A percentile compares a stretch with the other conserved stretches of the same genome.
phyloP scores from a whole-genome alignment of 169 alveolate species.

The Theileria annulata region DNA sequence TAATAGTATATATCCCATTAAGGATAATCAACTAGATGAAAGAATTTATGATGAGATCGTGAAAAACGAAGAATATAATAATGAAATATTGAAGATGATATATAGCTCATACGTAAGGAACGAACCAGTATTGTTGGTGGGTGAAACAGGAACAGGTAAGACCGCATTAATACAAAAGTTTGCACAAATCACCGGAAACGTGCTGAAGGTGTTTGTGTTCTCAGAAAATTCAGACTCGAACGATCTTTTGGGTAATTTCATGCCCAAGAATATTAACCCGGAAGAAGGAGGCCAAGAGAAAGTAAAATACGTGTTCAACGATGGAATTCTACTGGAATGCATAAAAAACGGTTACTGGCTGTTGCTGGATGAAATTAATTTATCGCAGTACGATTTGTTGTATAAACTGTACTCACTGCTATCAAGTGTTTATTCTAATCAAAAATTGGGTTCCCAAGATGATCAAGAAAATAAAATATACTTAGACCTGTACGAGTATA shows the following conservation, averaged over 20 bases:
- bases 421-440: conserved; percentile 24
- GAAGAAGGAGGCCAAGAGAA: conserved; percentile 3
- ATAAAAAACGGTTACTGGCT: conserved; percentile 98
- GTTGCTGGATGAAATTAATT: conserved; percentile 98
- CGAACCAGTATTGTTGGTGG: conserved; percentile 95
- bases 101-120: conserved; percentile 78
- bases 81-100: conserved; percentile 81
- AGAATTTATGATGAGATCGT: conserved; percentile 1
- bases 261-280: neutral
- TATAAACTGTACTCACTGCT: conserved; percentile 82
- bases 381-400: conserved; percentile 95
- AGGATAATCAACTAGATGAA: neutral
- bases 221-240: conserved; percentile 89
- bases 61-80: conserved; percentile 45
- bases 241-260: conserved; percentile 84
- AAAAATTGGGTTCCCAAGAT: neutral
- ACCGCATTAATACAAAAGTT: conserved; percentile 92
- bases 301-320: conserved; percentile 88
- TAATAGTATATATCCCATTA: too few relatives aligned
- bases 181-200: conserved; percentile 83
- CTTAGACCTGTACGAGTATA: conserved; percentile 81
- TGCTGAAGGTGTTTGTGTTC: conserved; percentile 90
- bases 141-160: conserved; percentile 99
- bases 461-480: conserved; percentile 30
- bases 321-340: conserved; percentile 95